A percentile compares a stretch with the other conserved stretches of the same genome.
phyloP scores from a whole-genome alignment of 129 eudicot genomes.

The Helichrysum umbraculigerum region DNA sequence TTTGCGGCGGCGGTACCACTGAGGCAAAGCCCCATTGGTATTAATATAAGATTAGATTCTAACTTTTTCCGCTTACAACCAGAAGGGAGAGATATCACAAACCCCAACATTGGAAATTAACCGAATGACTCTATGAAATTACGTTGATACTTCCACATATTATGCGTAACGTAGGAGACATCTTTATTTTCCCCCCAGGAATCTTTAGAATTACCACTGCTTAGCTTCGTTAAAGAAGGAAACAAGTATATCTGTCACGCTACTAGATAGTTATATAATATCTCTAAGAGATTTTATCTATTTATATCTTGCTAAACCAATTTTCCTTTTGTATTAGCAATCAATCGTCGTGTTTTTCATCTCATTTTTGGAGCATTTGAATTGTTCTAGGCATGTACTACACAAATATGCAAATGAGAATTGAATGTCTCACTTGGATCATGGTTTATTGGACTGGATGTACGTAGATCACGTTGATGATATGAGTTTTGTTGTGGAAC shows the following conservation, averaged over 20 bases:
- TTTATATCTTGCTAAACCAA: slow-evolving; percentile 79
- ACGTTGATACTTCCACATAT: no score
- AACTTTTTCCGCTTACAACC: slow-evolving; percentile 13
- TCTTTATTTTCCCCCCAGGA: no score
- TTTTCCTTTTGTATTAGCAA: background rate
- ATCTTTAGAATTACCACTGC: no score
- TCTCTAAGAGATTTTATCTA: slow-evolving; percentile 79
- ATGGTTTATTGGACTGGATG: slow-evolving; percentile 80
- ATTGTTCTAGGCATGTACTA: slow-evolving; percentile 56
- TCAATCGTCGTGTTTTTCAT: background rate
- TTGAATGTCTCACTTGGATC: slow-evolving; percentile 85
- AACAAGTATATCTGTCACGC: slow-evolving; percentile 93
- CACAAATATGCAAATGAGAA: no score
- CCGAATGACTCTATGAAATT: no score
- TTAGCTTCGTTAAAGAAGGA: slow-evolving; percentile 82
- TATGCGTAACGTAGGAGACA: no score
- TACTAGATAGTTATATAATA: slow-evolving; percentile 86
- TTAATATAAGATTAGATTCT: no score
- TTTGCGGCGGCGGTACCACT: no score
- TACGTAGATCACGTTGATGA: slow-evolving; percentile 84
- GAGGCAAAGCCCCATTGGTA: no score
- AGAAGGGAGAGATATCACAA: slow-evolving; percentile 95
- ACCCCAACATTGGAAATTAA: slow-evolving; percentile 88
- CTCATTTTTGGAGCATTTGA: background rate
- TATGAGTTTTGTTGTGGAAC: slow-evolving; percentile 82